These are phyloP conservation scores for Phytomonas sp. DNA, from an alignment of 208 protist genomes.

Conservation along the genomic window DNA sequence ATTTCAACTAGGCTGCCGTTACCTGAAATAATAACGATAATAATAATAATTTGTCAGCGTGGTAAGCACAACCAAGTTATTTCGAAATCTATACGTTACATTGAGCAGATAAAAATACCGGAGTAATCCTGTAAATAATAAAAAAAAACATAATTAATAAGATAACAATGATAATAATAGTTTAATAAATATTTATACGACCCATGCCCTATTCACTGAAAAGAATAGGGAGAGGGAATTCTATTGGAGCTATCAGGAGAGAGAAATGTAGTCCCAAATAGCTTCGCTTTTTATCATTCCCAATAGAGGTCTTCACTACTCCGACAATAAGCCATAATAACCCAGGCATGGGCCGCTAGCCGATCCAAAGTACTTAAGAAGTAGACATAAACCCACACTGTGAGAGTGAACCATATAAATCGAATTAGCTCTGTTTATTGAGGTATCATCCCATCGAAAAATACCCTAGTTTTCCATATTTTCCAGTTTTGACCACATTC, in stretches of 20 bases:
- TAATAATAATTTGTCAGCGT: too few species aligned
- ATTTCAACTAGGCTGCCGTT: background rate
- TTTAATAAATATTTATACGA: background rate
- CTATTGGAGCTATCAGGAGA: conserved; percentile 5
- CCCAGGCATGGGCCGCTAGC: background rate
- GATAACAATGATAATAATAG: conserved; percentile 6
- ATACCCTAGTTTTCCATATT: background rate
- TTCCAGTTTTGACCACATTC: too few species aligned
- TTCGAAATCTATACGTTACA: conserved; percentile 13
- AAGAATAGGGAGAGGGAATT: background rate
- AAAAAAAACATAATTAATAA: background rate
- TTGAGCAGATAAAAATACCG: conserved; percentile 8
- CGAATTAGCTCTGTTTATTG: background rate
- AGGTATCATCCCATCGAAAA: background rate
- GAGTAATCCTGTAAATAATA: conserved; percentile 5
- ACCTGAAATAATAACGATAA: background rate
- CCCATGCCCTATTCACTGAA: background rate
- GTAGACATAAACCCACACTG: too few species aligned
- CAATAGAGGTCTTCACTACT: background rate
- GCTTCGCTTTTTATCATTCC: background rate
- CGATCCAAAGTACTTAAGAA: background rate
- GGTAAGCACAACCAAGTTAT: background rate
- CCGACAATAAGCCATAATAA: background rate
- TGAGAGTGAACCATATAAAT: background rate
- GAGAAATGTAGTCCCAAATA: background rate